Evolutionary conservation across 768 basidiomycete genomes (phyloP).

Genomic region (Hypsizygus marmoreus): DNA sequence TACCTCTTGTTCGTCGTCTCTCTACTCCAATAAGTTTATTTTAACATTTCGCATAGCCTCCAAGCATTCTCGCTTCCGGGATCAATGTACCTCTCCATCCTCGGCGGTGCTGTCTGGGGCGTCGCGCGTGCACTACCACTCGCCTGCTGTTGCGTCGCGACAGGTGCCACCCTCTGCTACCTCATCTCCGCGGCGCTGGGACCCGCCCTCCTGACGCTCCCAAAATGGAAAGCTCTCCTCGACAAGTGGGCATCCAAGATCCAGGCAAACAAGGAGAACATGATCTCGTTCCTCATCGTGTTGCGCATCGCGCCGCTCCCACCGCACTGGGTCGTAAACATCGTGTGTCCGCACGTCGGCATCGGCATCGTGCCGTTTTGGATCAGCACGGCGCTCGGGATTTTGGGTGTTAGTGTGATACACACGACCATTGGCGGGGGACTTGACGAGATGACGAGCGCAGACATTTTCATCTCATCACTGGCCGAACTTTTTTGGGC

Average conservation of each 20-base stretch:
- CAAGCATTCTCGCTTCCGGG: conserved; percentile 97
- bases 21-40: conserved; percentile 10
- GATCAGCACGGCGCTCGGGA: conserved; percentile 86
- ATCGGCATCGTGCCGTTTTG: conserved; percentile 87
- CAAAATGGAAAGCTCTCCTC: conserved; percentile 80
- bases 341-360: conserved; percentile 90
- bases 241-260: conserved; percentile 85
- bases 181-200: conserved; percentile 90
- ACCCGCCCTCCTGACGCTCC: conserved; percentile 85
- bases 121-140: conserved; percentile 83
- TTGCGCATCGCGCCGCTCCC: conserved; percentile 92
- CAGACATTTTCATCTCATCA: conserved; percentile 91
- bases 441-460: conserved; percentile 92
- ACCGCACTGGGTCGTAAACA: conserved; percentile 95
- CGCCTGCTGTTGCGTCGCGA: conserved; percentile 90
- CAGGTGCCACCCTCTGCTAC: conserved; percentile 91
- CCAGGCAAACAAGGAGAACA: conserved; percentile 73
- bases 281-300: conserved; percentile 93
- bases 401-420: conserved; percentile 89
- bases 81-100: conserved; percentile 97
- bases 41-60: conserved; percentile 49
- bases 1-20: conserved; percentile 82
- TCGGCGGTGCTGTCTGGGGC: conserved; percentile 96
- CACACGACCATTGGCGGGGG: conserved; percentile 94
- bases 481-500: conserved; percentile 84